Base-by-base conservation (phyloP, 2,329 filamentous ascomycete genomes). In the Pseudocercospora ulei region DNA sequence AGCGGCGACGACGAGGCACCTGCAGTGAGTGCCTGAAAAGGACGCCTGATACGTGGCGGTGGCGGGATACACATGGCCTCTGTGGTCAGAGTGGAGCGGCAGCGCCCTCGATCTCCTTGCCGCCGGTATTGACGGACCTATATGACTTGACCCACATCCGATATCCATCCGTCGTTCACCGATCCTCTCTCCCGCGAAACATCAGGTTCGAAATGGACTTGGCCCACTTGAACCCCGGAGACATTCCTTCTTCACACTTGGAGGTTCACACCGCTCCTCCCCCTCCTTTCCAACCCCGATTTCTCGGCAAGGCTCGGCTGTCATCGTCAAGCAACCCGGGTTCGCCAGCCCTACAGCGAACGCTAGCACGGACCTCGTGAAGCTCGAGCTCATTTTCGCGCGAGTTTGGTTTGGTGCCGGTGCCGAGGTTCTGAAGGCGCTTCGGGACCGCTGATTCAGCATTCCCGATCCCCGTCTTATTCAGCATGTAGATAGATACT, bases 341-440 rank as follows among this genome's bases (percentile, higher is more conserved):
- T 22, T 33, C 19, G 37, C 19, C 34, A 39, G 37, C 28, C 37
- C 27, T 25, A 33, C 18, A 22, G 18, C 34, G 11, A 36, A 19
- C 34, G 16, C 22, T 38, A 29, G 35, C 16, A 38, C 16, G 35
- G 18, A 38, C 31, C 26, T 12, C 12, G 24, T 29, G 35, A 13
- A 38, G 25, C 25, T n/a, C n/a, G n/a, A 28, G 25, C 6, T 28
- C 25, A 14, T 28, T 7, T 14, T 30, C 16, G 17, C 28, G 28
- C n/a, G n/a, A n/a, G 26, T 20, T 20, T 20, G n/a, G 30, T 12
- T 34, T 20, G n/a, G n/a, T n/a, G n/a, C n/a, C n/a, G n/a, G n/a
- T n/a, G n/a, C n/a, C n/a, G n/a, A n/a, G n/a, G n/a, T n/a, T n/a
- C n/a, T n/a, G n/a, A n/a, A n/a, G n/a, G n/a, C n/a, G n/a, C n/a